Evolutionary conservation across 352 stramenopile genomes (phyloP).

Genomic region (Pythium dissimile): DNA sequence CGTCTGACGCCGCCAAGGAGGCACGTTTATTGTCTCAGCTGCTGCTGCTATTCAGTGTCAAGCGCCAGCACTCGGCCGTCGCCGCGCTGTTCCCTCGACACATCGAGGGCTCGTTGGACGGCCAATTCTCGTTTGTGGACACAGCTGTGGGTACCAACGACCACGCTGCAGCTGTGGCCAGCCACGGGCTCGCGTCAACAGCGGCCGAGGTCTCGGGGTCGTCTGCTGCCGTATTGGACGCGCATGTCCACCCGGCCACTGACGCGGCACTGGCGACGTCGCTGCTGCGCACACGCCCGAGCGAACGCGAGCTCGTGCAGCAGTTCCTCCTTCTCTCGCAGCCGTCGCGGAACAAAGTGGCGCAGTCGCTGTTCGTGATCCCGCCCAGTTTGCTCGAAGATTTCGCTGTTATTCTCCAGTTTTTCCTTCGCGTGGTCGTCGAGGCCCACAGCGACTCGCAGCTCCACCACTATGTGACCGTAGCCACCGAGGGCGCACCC

Average conservation of each 20-base stretch:
- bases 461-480: conserved; percentile 20
- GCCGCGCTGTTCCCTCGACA: conserved; percentile 19
- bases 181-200: conserved; percentile 11
- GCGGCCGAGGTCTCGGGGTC: background rate
- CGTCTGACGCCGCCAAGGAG: conserved; percentile 25
- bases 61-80: conserved; percentile 23
- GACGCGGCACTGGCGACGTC: conserved; percentile 13
- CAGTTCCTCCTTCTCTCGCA: conserved; percentile 35
- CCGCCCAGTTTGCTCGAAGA: conserved; percentile 35
- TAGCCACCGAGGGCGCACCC: no score
- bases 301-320: conserved; percentile 33
- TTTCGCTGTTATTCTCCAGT: conserved; percentile 56
- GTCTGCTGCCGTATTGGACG: conserved; percentile 5
- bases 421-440: conserved; percentile 62
- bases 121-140: conserved; percentile 12
- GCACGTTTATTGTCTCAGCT: conserved; percentile 45
- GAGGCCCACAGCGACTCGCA: conserved; percentile 37
- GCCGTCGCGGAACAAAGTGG: conserved; percentile 40
- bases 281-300: conserved; percentile 21
- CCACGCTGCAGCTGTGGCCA: background rate
- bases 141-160: background rate
- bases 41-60: conserved; percentile 35
- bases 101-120: conserved; percentile 12
- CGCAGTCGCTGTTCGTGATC: conserved; percentile 40
- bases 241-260: conserved; percentile 15